Base-by-base conservation (phyloP, 169 alveolate species). In the Eimeria acervulina region DNA sequence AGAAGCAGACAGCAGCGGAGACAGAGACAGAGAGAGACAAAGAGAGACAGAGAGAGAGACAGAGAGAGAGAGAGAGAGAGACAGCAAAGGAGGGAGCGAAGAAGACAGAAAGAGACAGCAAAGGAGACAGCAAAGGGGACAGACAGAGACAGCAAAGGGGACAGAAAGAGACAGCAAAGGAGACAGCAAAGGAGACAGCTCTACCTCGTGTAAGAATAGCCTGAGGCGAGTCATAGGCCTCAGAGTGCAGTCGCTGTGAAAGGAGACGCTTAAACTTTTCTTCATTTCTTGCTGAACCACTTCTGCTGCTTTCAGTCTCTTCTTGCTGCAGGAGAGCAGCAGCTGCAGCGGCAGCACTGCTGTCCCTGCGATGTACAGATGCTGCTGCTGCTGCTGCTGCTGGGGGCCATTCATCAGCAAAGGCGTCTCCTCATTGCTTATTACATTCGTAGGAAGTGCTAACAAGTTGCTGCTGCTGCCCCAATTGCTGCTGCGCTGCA, bases 61-160 rank as follows among this genome's bases (percentile, higher is more conserved):
- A 38, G 15, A 33, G 6, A 59, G 36, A 42, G 26, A 28, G 40
- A 5, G 6, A 59, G 70, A 85, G 3, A 47, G 47, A 90, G 72
- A 42, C 15, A 68, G 74, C 52, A 44, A 6, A 4, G 5, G 4
- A 84, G n/a, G 31, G 52, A 80, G 66, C n/a, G n/a, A n/a, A n/a
- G n/a, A 36, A n/a, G n/a, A 36, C 33, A 13, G 66, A 19, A 38
- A 38, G 31, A n/a, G 66, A 80, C 8, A 26, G n/a, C n/a, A n/a
- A 74, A 33, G 85, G 28, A 26, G 38, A 38, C 55, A 74, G 85
- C 7, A 26, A 23, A 74, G 23, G 51, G 38, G 85, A 38, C 38
- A 74, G 85, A 74, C 8, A 26, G n/a, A n/a, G n/a, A n/a, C n/a
- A n/a, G n/a, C n/a, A n/a, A 74, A 74, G 85, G 51, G 28, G 85